Evolutionary conservation across 257 asterid genomes (phyloP), one percentile per base, ranked within the genome.

Genomic region (Fraxinus cuspidata): DNA sequence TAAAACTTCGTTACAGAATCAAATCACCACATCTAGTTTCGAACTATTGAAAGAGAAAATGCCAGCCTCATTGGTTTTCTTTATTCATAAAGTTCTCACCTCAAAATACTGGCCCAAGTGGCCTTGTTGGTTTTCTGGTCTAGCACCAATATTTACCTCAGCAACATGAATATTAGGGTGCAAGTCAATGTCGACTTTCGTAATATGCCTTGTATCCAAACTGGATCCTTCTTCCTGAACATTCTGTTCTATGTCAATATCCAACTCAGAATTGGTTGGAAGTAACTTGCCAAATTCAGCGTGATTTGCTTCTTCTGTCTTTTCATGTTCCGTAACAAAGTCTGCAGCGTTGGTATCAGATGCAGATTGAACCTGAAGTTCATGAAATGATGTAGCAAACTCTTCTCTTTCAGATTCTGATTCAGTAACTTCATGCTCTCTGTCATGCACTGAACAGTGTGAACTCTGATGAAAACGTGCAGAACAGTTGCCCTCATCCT

Each of bases 31-130:
- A 3, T 2, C 68, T 21, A 63, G 18, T 63, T 27, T 63, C 8
- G 6, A 63, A 63, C 18, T 23, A 63, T 12, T 21, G 13, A 63
- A 9, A 9, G 34, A 63, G 34, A 27, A 42, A 23, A 25, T 11
- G 27, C 28, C 8, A 15, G 66, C 11, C 15, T 58, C 66, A 0
- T 21, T 21, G 28, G 25, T 58, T n/a, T 6, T 7, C 25, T 21
- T 23, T 63, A 63, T 27, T 63, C 19, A 2, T 56, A 71, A 71
- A 31, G 27, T 23, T 78, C 73, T 47, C 72, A 89, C 96, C 96
- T 88, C 77, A 35, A 77, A 53, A 78, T 81, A 73, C 73, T 81
- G 83, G 51, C 40, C 74, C 31, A 3, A 77, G 56, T 77, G 83
- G 64, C 32, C 72, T 64, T 3, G 81, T 73, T 74, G 77, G 42